Base-by-base conservation (phyloP, 345 rosid genomes). In the Psidium guajava region DNA sequence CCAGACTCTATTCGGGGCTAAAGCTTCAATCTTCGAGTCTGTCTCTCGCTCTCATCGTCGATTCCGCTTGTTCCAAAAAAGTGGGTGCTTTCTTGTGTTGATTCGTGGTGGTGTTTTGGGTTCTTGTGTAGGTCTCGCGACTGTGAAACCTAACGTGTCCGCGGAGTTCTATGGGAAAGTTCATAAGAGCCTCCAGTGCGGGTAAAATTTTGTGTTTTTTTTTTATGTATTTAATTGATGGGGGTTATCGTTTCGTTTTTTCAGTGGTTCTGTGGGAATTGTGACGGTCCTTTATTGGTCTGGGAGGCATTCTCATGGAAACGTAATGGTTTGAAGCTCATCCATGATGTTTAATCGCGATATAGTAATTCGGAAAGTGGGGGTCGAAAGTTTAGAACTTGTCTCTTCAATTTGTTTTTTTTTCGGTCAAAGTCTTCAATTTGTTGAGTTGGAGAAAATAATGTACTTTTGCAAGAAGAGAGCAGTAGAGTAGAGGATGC, bases 161-260 rank as follows among this genome's bases (percentile, higher is more conserved):
- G 94, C 93, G 86, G 96, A 96, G 84, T 93, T 96, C 85, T 94
- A 90, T 87, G 89, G 93, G 50, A 93, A 91, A 87, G 91, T 93
- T 86, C 91, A 90, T 54, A 92, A 91, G 93, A 95, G 95, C 90
- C 92, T 95, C 52, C 93, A 87, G 16, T 89, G 91, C 91, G 88
- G 97, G 99, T 95, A 1, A 1, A 24, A 12, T 84, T 54, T 74
- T 13, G 7, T 0, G 9, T 24, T 10, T 82, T 22, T n/a, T 21
- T 5, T 50, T 5, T 27, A 2, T 36, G 36, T n/a, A 40, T 25
- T 61, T 32, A 28, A 27, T 64, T 32, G 75, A 64, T 64, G 22
- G 13, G 52, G 52, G 14, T 51, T 47, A 47, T 47, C 50, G 21
- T 47, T 50, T 50, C 11, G 12, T n/a, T 42, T 25, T 32, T 32